Conservation (phyloP, 306 rosid species). For the Acacia melanoxylon region DNA sequence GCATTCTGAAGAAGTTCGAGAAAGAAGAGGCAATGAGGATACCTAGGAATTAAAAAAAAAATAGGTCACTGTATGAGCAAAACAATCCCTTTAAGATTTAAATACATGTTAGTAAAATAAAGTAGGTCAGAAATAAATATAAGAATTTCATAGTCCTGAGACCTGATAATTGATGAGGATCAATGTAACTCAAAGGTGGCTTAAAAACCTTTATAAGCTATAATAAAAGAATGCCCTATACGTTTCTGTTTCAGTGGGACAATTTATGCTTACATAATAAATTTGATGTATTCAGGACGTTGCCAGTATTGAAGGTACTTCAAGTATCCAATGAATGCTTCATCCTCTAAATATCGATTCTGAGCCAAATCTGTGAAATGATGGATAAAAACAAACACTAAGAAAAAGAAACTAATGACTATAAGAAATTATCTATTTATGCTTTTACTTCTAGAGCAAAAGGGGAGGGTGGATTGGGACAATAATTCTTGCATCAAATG, state of each 20-base stretch:
- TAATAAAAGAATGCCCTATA: constrained; percentile 5
- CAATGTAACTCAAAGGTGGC: neutral
- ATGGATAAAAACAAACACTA: constrained; percentile 14
- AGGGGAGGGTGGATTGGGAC: no score
- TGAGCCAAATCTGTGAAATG: constrained; percentile 80
- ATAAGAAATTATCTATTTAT: no score
- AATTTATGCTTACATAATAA: constrained; percentile 69
- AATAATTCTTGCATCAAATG: no score
- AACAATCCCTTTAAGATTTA: constrained; percentile 1
- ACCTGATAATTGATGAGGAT: neutral
- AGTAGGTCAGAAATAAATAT: neutral
- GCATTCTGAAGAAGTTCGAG: constrained; percentile 95
- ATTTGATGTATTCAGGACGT: constrained; percentile 81
- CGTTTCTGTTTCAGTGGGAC: neutral
- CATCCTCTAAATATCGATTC: constrained; percentile 93
- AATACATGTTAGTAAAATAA: no score
- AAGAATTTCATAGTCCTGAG: neutral
- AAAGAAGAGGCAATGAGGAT: constrained; percentile 90
- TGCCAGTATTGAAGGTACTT: constrained; percentile 97
- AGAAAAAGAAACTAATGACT: neutral
- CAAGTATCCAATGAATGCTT: constrained; percentile 93
- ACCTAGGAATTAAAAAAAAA: constrained; percentile 77
- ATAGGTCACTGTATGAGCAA: constrained; percentile 4
- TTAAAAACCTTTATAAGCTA: neutral
- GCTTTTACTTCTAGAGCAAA: neutral